Conservation (phyloP, 2,329 filamentous ascomycete species). For the Colletotrichum shisoi region DNA sequence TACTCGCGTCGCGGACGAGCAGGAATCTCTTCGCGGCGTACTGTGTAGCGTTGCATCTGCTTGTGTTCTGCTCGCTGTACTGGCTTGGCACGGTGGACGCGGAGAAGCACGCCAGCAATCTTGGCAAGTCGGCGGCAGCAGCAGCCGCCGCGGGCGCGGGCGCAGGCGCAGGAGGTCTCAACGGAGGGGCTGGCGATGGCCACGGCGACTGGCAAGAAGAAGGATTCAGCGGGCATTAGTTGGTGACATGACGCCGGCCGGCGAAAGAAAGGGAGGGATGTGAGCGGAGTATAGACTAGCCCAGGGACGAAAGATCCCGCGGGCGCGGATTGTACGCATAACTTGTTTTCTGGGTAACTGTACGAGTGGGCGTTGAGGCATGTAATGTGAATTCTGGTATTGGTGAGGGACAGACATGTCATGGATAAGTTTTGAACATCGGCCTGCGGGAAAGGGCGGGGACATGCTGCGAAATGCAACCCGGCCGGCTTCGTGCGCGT, state of each 20-base stretch:
- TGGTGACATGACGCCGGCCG: neutral
- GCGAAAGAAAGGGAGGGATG: neutral
- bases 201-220: constrained; percentile 71
- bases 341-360: constrained; percentile 18
- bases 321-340: constrained; percentile 7
- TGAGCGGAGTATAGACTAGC: neutral
- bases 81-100: constrained; percentile 77
- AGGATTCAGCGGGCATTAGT: constrained; percentile 59
- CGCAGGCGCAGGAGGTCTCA: constrained; percentile 46
- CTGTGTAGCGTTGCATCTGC: constrained; percentile 83
- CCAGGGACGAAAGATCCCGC: neutral
- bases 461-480: neutral
- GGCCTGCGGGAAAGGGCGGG: constrained; percentile 4
- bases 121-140: constrained; percentile 58
- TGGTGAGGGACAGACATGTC: constrained; percentile 20
- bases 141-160: constrained; percentile 53
- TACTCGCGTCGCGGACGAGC: constrained; percentile 87
- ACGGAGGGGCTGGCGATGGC: constrained; percentile 45
- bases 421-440: constrained; percentile 11
- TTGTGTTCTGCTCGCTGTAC: constrained; percentile 88
- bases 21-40: constrained; percentile 94
- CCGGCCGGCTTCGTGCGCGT: constrained; percentile 7
- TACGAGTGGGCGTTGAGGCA: constrained; percentile 24
- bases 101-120: constrained; percentile 66
- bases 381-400: constrained; percentile 23